phyloP scores from a whole-genome alignment of 345 rosid species.

The Salix dunnii region DNA sequence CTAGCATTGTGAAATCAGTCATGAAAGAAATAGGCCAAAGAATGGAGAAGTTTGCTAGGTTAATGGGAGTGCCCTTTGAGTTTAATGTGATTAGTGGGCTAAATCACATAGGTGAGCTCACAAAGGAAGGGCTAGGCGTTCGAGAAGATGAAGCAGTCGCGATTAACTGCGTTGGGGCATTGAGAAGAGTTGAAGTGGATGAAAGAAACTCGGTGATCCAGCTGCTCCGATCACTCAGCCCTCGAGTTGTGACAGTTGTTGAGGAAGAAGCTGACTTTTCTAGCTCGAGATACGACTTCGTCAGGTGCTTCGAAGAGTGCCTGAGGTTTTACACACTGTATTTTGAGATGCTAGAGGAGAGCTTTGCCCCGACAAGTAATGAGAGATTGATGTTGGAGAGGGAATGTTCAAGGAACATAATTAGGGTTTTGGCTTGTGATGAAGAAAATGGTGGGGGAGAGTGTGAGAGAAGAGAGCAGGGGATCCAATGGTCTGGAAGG shows the following conservation, averaged over 20 bases:
- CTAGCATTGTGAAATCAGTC: constrained; percentile 39
- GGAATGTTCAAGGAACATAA: constrained; percentile 61
- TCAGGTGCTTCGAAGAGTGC: constrained; percentile 69
- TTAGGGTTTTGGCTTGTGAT: constrained; percentile 67
- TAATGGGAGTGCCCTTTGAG: constrained; percentile 81
- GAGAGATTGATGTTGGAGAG: constrained; percentile 67
- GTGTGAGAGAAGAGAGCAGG: constrained; percentile 59
- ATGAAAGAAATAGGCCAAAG: constrained; percentile 69
- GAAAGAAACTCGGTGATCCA: constrained; percentile 38
- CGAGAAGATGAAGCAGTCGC: constrained; percentile 60
- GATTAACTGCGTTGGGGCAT: constrained; percentile 58
- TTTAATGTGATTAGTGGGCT: constrained; percentile 47
- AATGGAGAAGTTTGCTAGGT: constrained; percentile 80
- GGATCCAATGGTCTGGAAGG: constrained; percentile 53
- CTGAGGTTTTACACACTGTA: constrained; percentile 55
- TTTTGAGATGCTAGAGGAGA: constrained; percentile 71
- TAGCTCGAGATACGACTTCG: constrained; percentile 47
- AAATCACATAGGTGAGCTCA: constrained; percentile 42
- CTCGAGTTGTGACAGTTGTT: constrained; percentile 56
- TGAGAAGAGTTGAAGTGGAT: constrained; percentile 40
- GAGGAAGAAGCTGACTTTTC: constrained; percentile 77
- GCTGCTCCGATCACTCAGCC: constrained; percentile 41
- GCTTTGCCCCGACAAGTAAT: constrained; percentile 58
- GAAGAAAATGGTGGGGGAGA: constrained; percentile 18
- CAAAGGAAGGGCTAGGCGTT: constrained; percentile 41